Evolutionary conservation across 495 filamentous ascomycete genomes (phyloP), one percentile per base, ranked within the genome.

Genomic region (Penicillium nucicola): DNA sequence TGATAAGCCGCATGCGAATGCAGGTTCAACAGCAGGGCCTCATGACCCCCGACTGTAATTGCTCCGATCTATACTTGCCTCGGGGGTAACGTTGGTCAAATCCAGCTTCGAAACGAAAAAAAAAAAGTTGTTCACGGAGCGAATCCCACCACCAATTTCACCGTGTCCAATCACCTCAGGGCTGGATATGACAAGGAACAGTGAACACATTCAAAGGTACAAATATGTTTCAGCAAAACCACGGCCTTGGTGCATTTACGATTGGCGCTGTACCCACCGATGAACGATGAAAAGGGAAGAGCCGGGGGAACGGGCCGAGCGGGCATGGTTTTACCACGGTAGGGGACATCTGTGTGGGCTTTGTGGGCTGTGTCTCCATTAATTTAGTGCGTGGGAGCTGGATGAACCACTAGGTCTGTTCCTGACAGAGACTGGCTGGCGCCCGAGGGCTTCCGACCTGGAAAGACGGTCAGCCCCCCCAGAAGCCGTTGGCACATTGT

Each of bases 221-320:
- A 15, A 25, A 25, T 14, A 42, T 39, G 39, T 53, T 46, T 42
- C 30, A 34, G 28, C 41, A 41, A n/a, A 28, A 43, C 18, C 33
- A 14, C 42, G 19, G 17, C 23, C 19, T 28, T 9, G 23, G 8
- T 6, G 28, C 22, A 25, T 34, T 32, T 56, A 49, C 38, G 38
- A 50, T 53, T 55, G 50, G 50, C 19, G 50, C 22, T 45, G 36
- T 48, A 41, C 22, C 50, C 57, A 52, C 50, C 31, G 40, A 39
- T 39, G 17, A 34, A 44, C 39, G 30, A 50, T 45, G 37, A 47
- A 50, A 52, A 53, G 48, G 52, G 48, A 58, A 52, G 56, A 56
- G 42, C 61, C 47, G 52, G 59, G 56, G 61, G 61, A 50, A 61
- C 61, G 61, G 61, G 58, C 61, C 61, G 61, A 56, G 49, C 46